phyloP scores from a whole-genome alignment of 257 asterid genomes.

The Nicotiana paniculata region DNA sequence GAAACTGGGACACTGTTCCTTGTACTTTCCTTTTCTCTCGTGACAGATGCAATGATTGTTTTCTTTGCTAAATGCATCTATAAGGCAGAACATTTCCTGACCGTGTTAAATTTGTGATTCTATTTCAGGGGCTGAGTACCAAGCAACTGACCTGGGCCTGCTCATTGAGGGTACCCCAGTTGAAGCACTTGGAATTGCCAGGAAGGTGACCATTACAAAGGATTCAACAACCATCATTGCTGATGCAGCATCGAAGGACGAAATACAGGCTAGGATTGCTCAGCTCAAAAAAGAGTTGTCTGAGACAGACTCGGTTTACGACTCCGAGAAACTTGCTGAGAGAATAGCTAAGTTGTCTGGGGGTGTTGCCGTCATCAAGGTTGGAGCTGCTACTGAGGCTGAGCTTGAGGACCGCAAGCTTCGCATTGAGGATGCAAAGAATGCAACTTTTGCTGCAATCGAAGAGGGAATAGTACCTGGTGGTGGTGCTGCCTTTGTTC shows the following conservation, averaged over 20 bases:
- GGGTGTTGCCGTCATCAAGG: slow-evolving; percentile 96
- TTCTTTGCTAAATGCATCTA: not conserved
- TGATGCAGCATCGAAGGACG: slow-evolving; percentile 97
- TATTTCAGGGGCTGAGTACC: slow-evolving; percentile 81
- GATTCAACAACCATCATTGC: slow-evolving; percentile 92
- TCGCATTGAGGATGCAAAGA: slow-evolving; percentile 93
- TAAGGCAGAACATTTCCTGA: not conserved
- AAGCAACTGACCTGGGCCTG: slow-evolving; percentile 82
- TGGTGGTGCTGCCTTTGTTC: slow-evolving; percentile 96
- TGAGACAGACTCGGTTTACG: slow-evolving; percentile 81
- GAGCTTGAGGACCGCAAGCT: slow-evolving; percentile 97
- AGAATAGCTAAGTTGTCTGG: slow-evolving; percentile 96
- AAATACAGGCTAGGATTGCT: slow-evolving; percentile 79
- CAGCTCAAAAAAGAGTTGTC: slow-evolving; percentile 74
- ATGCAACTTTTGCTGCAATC: slow-evolving; percentile 97
- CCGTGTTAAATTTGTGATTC: not conserved
- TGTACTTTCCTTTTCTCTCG: not conserved
- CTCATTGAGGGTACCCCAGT: slow-evolving; percentile 69
- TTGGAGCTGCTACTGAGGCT: slow-evolving; percentile 96
- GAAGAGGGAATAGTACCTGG: slow-evolving; percentile 99
- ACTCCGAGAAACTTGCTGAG: slow-evolving; percentile 85
- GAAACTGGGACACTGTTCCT: not conserved
- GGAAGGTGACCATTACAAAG: slow-evolving; percentile 70
- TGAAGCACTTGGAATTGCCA: slow-evolving; percentile 81
- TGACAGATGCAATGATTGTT: not conserved